A percentile compares a stretch with the other conserved stretches of the same genome.
These are phyloP conservation scores for Mycena floridula DNA, from an alignment of 768 basidiomycete species.

Conservation along the genomic window DNA sequence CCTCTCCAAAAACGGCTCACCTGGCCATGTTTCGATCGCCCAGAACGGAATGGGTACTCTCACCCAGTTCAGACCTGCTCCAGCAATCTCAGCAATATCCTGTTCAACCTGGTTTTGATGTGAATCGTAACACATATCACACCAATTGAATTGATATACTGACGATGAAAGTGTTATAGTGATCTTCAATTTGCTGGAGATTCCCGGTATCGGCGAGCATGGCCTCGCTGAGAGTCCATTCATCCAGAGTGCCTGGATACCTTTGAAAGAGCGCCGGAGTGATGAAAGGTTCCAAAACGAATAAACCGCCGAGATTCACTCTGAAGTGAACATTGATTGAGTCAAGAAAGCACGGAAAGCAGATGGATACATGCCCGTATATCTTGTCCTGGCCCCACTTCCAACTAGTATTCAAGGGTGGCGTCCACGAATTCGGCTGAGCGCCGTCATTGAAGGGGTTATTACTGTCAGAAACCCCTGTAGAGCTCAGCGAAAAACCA, in stretches of 20 bases:
- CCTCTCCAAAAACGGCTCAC: slow-evolving; percentile 70
- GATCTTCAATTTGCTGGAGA: slow-evolving; percentile 57
- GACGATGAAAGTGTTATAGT: slow-evolving; percentile 81
- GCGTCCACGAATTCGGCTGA: slow-evolving; percentile 65
- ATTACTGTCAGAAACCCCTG: slow-evolving; percentile 50
- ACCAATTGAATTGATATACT: slow-evolving; percentile 28
- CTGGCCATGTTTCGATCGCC: slow-evolving; percentile 71
- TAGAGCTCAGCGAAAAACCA: slow-evolving; percentile 1
- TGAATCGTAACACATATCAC: no score
- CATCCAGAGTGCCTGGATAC: slow-evolving; percentile 52
- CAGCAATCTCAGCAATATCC: slow-evolving; percentile 84
- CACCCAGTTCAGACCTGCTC: slow-evolving; percentile 80
- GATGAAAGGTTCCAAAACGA: slow-evolving; percentile 77
- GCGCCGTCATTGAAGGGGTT: slow-evolving; percentile 69
- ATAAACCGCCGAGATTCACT: slow-evolving; percentile 73
- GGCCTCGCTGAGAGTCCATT: slow-evolving; percentile 59
- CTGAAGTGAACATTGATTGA: no score
- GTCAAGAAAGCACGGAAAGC: no score
- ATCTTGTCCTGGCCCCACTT: slow-evolving; percentile 53
- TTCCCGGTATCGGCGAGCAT: slow-evolving; percentile 59
- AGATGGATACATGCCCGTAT: no score
- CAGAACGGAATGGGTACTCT: slow-evolving; percentile 79
- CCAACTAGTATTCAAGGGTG: slow-evolving; percentile 66
- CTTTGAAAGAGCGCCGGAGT: slow-evolving; percentile 55
- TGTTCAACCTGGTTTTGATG: slow-evolving; percentile 56